phyloP scores from a whole-genome alignment of 257 asterid genomes.

The Plantago ovata region DNA sequence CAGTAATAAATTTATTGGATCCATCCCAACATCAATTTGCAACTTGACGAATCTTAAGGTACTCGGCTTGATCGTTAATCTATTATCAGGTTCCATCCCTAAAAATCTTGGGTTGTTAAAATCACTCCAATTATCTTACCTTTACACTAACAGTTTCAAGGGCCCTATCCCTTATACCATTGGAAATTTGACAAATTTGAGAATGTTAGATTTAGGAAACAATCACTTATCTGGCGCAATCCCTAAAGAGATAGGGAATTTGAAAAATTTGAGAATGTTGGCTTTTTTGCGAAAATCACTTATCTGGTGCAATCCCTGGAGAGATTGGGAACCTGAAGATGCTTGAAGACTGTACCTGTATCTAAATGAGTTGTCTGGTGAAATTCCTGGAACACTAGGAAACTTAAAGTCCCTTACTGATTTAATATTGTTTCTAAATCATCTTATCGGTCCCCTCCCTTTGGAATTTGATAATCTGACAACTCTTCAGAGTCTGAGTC shows the following conservation, averaged over 20 bases:
- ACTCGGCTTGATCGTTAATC: conserved; percentile 4
- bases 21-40: neutral
- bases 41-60: neutral
- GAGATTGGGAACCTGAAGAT: neutral
- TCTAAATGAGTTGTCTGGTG: conserved; percentile 13
- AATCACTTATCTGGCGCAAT: conserved; percentile 22
- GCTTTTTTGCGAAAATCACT: too few relatives aligned
- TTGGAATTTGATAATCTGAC: neutral
- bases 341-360: neutral
- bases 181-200: conserved; percentile 19
- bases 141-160: neutral
- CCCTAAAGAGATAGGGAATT: conserved; percentile 20
- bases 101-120: conserved; percentile 10
- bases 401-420: neutral
- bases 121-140: neutral
- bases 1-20: neutral
- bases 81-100: too few relatives aligned
- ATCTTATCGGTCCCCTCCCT: conserved; percentile 9
- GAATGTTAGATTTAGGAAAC: neutral
- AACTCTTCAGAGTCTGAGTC: neutral
- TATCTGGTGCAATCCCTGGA: too few relatives aligned
- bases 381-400: conserved; percentile 7
- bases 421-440: neutral
- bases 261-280: conserved; percentile 1
- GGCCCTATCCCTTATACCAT: conserved; percentile 25